A percentile compares a stretch with the other conserved stretches of the same genome.
Conservation (phyloP, 192 early-diverging fungal genomes). For the Mycoemilia scoparia region DNA sequence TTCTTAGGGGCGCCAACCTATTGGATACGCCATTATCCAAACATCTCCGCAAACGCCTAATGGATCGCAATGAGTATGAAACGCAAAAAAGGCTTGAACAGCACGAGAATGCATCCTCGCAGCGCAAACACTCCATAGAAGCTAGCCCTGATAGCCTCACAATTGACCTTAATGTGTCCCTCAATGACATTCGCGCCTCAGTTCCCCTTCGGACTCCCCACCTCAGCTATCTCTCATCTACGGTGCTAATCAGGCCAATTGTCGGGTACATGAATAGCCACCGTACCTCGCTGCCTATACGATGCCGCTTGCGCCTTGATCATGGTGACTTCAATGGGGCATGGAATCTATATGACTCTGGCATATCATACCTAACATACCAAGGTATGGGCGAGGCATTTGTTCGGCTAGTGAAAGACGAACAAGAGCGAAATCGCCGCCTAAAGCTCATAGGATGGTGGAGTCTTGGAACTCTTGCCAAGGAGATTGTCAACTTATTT, state of each 20-base stretch:
- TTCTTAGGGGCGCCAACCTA: slow-evolving; percentile 17
- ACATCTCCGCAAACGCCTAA: slow-evolving; percentile 12
- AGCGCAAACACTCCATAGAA: slow-evolving; percentile 13
- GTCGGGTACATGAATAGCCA: slow-evolving; percentile 90
- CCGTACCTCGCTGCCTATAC: slow-evolving; percentile 66
- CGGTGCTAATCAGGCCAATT: slow-evolving; percentile 76
- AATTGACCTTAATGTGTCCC: slow-evolving; percentile 66
- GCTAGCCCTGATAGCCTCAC: slow-evolving; percentile 12
- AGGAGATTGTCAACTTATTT: slow-evolving; percentile 47
- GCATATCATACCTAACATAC: slow-evolving; percentile 48
- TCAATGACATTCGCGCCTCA: slow-evolving; percentile 80
- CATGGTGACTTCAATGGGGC: slow-evolving; percentile 78
- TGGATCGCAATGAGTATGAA: slow-evolving; percentile 19
- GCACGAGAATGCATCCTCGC: too few relatives aligned
- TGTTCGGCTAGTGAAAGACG: slow-evolving; percentile 54
- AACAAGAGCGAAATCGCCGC: slow-evolving; percentile 61
- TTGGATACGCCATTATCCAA: slow-evolving; percentile 19
- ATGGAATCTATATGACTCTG: slow-evolving; percentile 78
- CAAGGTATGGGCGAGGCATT: slow-evolving; percentile 73
- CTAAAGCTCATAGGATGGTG: slow-evolving; percentile 78
- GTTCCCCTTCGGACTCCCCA: slow-evolving; percentile 47
- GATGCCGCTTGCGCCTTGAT: slow-evolving; percentile 58
- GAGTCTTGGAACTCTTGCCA: slow-evolving; percentile 59
- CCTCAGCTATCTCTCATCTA: slow-evolving; percentile 56
- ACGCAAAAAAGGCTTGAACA: slow-evolving; percentile 16